phyloP scores from a whole-genome alignment of 371 early-diverging fungal species.

The Mucor indicus region DNA sequence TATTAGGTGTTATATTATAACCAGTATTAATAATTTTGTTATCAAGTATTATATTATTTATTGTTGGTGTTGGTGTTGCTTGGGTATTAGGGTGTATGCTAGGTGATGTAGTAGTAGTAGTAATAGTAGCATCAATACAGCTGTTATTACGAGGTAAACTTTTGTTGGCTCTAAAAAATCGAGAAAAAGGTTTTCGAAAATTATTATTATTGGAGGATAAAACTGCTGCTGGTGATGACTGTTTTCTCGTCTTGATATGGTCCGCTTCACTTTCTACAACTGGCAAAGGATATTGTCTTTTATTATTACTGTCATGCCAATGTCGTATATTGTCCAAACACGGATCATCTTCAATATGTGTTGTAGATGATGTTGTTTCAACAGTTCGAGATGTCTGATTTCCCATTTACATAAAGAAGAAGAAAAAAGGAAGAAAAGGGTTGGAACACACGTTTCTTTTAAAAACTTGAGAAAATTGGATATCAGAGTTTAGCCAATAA shows the following conservation, averaged over 20 bases:
- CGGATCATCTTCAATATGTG: slow-evolving; percentile 20
- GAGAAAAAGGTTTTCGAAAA: slow-evolving; percentile 7
- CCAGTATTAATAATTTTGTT: too few species aligned
- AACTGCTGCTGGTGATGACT: slow-evolving; percentile 31
- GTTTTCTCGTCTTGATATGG: slow-evolving; percentile 36
- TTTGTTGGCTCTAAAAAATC: slow-evolving; percentile 12
- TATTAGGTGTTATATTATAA: slow-evolving; percentile 1
- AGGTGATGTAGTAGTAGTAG: background rate
- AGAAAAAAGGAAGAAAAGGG: too few species aligned
- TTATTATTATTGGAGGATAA: slow-evolving; percentile 3
- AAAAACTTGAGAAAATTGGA: too few species aligned
- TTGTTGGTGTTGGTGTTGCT: too few species aligned
- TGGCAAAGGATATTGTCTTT: slow-evolving; percentile 38
- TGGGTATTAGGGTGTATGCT: too few species aligned
- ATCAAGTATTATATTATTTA: too few species aligned
- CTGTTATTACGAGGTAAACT: slow-evolving; percentile 8
- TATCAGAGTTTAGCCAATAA: too few species aligned
- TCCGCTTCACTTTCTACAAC: slow-evolving; percentile 17
- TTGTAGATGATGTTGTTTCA: slow-evolving; percentile 21
- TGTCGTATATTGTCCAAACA: slow-evolving; percentile 19
- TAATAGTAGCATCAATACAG: slow-evolving; percentile 2
- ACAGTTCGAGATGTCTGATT: slow-evolving; percentile 34
- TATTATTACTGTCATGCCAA: slow-evolving; percentile 22
- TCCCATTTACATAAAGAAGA: too few species aligned
- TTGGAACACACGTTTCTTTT: too few species aligned